Conservation (phyloP, 495 filamentous ascomycete species). For the Barbatosphaeria neglecta region DNA sequence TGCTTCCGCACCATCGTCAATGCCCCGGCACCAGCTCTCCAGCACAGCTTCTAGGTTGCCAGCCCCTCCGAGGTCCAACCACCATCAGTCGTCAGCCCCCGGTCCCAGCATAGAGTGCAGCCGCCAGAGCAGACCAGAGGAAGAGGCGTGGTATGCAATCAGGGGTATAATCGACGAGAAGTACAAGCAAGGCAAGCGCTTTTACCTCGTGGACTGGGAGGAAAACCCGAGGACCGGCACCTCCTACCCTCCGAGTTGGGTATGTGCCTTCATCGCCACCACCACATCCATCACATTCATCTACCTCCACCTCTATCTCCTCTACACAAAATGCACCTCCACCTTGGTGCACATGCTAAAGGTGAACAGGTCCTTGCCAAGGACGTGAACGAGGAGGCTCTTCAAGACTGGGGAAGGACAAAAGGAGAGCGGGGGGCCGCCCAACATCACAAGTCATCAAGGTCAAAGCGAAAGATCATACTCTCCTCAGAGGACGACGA, state of each 20-base stretch:
- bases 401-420: neutral
- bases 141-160: slow-evolving; percentile 14
- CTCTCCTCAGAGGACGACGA: neutral
- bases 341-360: neutral
- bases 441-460: neutral
- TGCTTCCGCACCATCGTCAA: neutral
- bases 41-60: neutral
- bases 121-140: slow-evolving; percentile 1
- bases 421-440: neutral
- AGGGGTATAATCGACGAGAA: slow-evolving; percentile 28
- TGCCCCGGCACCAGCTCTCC: neutral
- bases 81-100: too few relatives aligned
- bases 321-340: too few relatives aligned
- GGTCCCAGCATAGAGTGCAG: neutral
- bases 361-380: neutral
- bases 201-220: slow-evolving; percentile 30
- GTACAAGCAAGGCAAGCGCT: slow-evolving; percentile 10
- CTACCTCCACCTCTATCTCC: too few relatives aligned
- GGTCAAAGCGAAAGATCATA: neutral
- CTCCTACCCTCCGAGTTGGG: slow-evolving; percentile 26
- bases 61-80: neutral
- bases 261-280: slow-evolving; percentile 12
- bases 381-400: neutral
- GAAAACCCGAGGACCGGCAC: slow-evolving; percentile 22
- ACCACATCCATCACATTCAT: too few relatives aligned